Base-by-base conservation (phyloP, 768 basidiomycete species). In the Phylloporus sp. region DNA sequence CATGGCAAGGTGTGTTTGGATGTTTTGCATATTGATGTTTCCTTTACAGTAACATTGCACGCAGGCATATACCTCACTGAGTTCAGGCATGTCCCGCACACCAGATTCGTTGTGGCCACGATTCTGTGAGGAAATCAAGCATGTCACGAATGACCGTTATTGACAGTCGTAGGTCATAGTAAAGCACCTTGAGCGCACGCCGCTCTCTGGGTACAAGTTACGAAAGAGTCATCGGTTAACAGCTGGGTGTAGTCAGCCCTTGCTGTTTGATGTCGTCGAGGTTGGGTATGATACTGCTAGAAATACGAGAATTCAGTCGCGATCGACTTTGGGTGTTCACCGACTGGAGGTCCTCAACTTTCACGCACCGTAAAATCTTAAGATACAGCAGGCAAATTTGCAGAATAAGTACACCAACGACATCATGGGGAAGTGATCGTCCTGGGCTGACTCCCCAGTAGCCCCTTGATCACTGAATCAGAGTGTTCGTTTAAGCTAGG, bases 11-110 rank as follows among this genome's bases (percentile, higher is more conserved):
- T 79, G 28, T 39, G 65, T 58, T 20, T 44, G 21, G 17, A 34
- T 47, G 34, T 9, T 38, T 40, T 17, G 13, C n/a, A n/a, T 39
- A 29, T 38, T 21, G 14, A 23, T 33, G 24, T 14, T 18, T 41
- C 27, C 28, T 26, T n/a, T n/a, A n/a, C n/a, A 29, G 33, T 44
- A 46, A 62, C 24, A 22, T 22, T 7, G 27, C 26, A 34, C 22
- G 9, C 37, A 76, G 89, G 92, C 1, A 90, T 93, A 44, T 94
- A 94, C 63, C 74, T 94, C 36, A 84, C 85, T 3, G 92, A 95
- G 65, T 92, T 93, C 65, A 73, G 90, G 50, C 79, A 84, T 55
- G 55, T 67, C 48, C 63, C 82, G 13, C 88, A 90, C 61, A 69
- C 76, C 10, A 71, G 90, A 46, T 74, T 70, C 22, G 67, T 93